Evolutionary conservation across 257 asterid species (phyloP).

Genomic region (Ophiorrhiza pumila): DNA sequence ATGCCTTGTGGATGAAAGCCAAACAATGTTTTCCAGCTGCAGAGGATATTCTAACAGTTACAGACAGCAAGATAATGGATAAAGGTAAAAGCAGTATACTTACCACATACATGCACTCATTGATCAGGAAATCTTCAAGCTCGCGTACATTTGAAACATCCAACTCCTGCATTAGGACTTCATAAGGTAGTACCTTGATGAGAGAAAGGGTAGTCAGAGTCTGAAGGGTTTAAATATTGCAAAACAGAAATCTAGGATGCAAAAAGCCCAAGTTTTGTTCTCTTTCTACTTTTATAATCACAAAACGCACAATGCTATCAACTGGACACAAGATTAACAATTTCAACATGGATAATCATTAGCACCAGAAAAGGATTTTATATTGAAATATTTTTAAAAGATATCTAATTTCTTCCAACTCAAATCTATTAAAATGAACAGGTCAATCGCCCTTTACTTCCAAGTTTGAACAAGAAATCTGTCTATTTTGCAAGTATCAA

Average conservation of each 20-base stretch:
- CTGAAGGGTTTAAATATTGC: background rate
- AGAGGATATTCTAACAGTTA: background rate
- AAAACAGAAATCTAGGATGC: background rate
- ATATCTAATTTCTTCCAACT: background rate
- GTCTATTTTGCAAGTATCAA: background rate
- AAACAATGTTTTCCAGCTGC: background rate
- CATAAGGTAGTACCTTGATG: slow-evolving; percentile 78
- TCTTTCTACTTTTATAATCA: background rate
- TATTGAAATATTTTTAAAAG: background rate
- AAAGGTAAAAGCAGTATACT: slow-evolving; percentile 26
- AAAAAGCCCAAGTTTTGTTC: background rate
- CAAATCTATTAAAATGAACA: background rate
- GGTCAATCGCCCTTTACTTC: background rate
- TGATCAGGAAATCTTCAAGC: slow-evolving; percentile 96
- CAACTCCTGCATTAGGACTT: slow-evolving; percentile 80
- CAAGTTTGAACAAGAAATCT: background rate
- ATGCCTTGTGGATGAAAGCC: background rate
- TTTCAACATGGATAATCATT: background rate
- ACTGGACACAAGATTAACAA: background rate
- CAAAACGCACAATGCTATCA: background rate
- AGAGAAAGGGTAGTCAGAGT: slow-evolving; percentile 6
- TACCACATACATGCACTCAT: slow-evolving; percentile 99
- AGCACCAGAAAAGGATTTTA: background rate
- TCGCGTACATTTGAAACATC: slow-evolving; percentile 92
- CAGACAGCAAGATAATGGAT: slow-evolving; percentile 1